Evolutionary conservation across 306 rosid genomes (phyloP), one percentile per base, ranked within the genome.

Genomic region (Vicia villosa): DNA sequence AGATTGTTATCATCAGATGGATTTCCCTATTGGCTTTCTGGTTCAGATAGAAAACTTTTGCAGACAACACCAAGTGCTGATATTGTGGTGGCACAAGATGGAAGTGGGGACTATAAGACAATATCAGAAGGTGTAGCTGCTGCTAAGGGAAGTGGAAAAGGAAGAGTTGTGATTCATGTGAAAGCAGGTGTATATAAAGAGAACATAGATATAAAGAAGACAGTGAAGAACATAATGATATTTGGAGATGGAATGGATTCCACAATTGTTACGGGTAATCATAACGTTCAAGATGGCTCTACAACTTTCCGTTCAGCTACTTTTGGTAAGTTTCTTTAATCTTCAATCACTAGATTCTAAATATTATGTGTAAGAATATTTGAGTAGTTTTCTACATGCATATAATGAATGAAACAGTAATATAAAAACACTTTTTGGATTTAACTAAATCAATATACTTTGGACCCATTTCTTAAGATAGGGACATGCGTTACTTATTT

Each of bases 301-400:
- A 89, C 96, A 14, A 91, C 97, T 52, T 85, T 82, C 57, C 42
- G 81, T 10, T 87, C 97, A 0, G 94, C 97, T 55, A 91, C 38
- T 34, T 34, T 34, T 34, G 38, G 38, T 34, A 34, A 34, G 10
- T 6, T 6, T 34, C 8, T 34, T 34, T 12, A 12, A 24, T 24
- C 2, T 3, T 24, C 4, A 24, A 1, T 24, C 4, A 24, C 28
- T 24, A 24, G n/a, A n/a, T n/a, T n/a, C n/a, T n/a, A n/a, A n/a
- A n/a, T n/a, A n/a, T n/a, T 24, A 1, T 24, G 3, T 3, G 3
- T 22, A 3, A 3, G 26, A 22, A 3, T 1, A 22, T 1, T 22
- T 3, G 3, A 1, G 3, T 22, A 3, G 3, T 22, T 3, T 22
- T 1, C 1, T 1, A 22, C 26, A 22, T 1, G 1, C 1, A 52